Evolutionary conservation across 75 land plant genomes (phyloP).

Genomic region (Azolla pinnata): DNA sequence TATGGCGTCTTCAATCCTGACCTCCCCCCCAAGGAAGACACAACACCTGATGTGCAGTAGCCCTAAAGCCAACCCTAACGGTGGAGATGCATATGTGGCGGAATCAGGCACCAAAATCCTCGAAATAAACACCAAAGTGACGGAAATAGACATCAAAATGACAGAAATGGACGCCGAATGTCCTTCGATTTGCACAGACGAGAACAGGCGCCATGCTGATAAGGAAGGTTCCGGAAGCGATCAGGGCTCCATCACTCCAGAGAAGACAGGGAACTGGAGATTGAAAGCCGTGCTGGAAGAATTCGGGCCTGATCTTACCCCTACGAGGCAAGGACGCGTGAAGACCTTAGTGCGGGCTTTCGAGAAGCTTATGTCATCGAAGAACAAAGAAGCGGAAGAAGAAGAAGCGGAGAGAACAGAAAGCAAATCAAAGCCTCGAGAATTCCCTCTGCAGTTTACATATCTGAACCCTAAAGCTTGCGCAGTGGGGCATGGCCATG

Average conservation of each 20-base stretch:
- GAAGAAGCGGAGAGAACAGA: not conserved
- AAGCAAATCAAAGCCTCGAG: not conserved
- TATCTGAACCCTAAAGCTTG: not conserved
- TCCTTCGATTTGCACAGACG: not conserved
- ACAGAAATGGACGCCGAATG: not conserved
- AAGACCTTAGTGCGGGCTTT: constrained; percentile 57
- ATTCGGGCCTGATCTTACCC: constrained; percentile 22
- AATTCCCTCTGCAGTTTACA: not conserved
- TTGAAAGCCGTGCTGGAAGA: constrained; percentile 3
- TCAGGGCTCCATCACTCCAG: not conserved
- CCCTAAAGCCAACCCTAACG: not conserved
- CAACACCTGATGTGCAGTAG: not conserved
- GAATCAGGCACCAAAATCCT: not conserved
- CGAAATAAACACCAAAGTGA: not conserved
- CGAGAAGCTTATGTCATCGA: constrained; percentile 39
- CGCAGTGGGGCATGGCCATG: not conserved
- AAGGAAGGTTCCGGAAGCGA: not conserved
- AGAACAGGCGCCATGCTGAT: not conserved
- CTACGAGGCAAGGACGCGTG: constrained; percentile 40
- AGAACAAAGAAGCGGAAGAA: constrained; percentile 10
- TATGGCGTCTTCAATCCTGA: not conserved
- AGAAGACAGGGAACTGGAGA: constrained; percentile 6
- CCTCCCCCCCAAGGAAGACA: not conserved
- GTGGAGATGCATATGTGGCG: too few relatives aligned
- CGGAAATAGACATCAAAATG: not conserved